A percentile compares a stretch with the other conserved stretches of the same genome.
These are phyloP conservation scores for Lipomyces yarrowii DNA, from an alignment of 1,139 yeast genomes.

Conservation along the genomic window DNA sequence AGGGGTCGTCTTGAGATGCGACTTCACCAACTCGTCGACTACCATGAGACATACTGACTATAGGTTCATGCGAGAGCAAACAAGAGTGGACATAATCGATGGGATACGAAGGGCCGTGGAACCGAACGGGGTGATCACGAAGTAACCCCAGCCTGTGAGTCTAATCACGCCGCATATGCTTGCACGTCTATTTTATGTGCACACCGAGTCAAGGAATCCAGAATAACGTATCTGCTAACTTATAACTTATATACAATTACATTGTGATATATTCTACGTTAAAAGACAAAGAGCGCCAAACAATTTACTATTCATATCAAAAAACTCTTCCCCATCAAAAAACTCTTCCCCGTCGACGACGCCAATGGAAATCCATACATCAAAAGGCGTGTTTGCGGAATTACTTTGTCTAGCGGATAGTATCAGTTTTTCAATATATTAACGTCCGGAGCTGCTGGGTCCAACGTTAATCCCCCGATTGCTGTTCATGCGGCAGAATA, in stretches of 20 bases:
- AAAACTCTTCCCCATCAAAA: too few species aligned
- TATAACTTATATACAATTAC: background rate
- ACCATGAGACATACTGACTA: background rate
- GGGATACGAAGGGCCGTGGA: background rate
- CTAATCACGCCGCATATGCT: too few species aligned
- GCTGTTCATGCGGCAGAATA: background rate
- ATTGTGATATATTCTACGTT: background rate
- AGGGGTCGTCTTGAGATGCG: conserved; percentile 7
- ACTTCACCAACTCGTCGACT: background rate
- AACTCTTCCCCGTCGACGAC: too few species aligned
- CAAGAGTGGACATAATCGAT: background rate
- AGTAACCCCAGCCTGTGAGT: too few species aligned
- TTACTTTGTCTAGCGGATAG: background rate
- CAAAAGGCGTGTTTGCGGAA: too few species aligned
- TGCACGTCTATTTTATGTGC: background rate
- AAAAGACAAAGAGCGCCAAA: background rate
- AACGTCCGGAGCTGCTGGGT: background rate
- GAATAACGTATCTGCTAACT: background rate
- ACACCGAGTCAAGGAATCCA: background rate
- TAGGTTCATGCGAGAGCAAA: background rate
- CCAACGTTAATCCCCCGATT: background rate
- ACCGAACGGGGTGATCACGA: background rate
- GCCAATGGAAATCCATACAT: too few species aligned
- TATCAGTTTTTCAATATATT: background rate
- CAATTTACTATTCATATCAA: background rate